Evolutionary conservation across 108 stramenopile species (phyloP), one percentile per base, ranked within the genome.

Genomic region (Phaeodactylum tricornutum): DNA sequence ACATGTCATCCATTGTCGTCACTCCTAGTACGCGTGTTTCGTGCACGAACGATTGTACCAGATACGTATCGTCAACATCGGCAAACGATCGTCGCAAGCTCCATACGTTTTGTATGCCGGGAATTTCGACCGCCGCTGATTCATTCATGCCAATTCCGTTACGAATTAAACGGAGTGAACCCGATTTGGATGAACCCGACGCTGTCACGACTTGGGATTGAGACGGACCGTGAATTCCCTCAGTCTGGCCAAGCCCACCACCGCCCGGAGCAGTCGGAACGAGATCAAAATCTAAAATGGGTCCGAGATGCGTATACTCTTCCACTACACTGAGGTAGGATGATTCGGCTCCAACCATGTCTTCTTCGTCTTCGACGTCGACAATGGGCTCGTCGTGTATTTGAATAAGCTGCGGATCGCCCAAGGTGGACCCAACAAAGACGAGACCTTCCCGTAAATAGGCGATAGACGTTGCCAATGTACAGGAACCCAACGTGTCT

Each of bases 101-200:
- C 93, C 92, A 99, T 92, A 99, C 86, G 25, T 78, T 86, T 51
- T 90, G 89, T 46, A 99, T 95, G 24, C 96, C 98, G 3, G 75
- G 66, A 45, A 99, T 67, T 55, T 95, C 93, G 5, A 97, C 93
- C 14, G 62, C 62, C 29, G 88, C 88, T 51, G 75, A 75, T 47
- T 90, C 96, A 23, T 79, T 79, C 71, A 99, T 92, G 5, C 98
- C 98, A 42, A 96, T 90, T 8, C 98, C 98, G 53, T 92, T 95
- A 5, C 95, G 86, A 22, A 99, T 85, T 17, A 99, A 72, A 25
- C 96, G 87, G 22, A 99, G 47, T 33, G 79, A 77, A 16, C 95
- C 95, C 17, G 84, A 81, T 50, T 72, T 80, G 38, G 61, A 79
- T 29, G 75, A 71, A 9, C 98, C 98, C 5, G 85, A 86, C 52